Evolutionary conservation across 2,329 filamentous ascomycete genomes (phyloP).

Genomic region (Chalaropsis ovoidea): DNA sequence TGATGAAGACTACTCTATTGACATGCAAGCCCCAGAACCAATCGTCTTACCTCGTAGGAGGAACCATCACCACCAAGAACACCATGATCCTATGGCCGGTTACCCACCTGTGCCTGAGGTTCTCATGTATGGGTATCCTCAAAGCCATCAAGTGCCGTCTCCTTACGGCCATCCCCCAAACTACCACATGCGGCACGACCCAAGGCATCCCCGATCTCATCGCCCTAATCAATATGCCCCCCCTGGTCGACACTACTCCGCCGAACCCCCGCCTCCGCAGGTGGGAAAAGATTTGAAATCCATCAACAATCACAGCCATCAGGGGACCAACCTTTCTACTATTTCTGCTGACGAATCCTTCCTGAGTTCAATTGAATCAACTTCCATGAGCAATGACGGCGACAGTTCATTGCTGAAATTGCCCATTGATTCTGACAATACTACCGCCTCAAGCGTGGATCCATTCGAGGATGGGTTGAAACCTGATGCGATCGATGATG

Average conservation of each 20-base stretch:
- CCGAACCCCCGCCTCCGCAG: neutral
- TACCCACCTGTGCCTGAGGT: neutral
- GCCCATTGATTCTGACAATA: neutral
- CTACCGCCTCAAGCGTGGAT: neutral
- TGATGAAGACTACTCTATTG: neutral
- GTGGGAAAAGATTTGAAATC: neutral
- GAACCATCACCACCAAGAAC: neutral
- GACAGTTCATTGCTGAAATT: conserved; percentile 6
- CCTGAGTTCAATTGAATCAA: conserved; percentile 7
- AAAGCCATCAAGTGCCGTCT: neutral
- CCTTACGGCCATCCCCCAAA: neutral
- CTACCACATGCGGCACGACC: neutral
- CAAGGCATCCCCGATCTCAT: neutral
- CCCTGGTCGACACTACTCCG: neutral
- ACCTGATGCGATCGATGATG: neutral
- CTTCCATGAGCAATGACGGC: neutral
- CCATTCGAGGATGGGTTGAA: neutral
- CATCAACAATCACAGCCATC: neutral
- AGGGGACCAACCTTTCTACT: neutral
- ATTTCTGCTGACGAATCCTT: conserved; percentile 1
- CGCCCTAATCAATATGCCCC: neutral
- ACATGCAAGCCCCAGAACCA: neutral
- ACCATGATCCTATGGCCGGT: neutral
- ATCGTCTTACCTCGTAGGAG: neutral
- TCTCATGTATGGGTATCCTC: conserved; percentile 1